Evolutionary conservation across 2,329 filamentous ascomycete genomes (phyloP), one percentile per base, ranked within the genome.

Genomic region (Zalaria obscura): DNA sequence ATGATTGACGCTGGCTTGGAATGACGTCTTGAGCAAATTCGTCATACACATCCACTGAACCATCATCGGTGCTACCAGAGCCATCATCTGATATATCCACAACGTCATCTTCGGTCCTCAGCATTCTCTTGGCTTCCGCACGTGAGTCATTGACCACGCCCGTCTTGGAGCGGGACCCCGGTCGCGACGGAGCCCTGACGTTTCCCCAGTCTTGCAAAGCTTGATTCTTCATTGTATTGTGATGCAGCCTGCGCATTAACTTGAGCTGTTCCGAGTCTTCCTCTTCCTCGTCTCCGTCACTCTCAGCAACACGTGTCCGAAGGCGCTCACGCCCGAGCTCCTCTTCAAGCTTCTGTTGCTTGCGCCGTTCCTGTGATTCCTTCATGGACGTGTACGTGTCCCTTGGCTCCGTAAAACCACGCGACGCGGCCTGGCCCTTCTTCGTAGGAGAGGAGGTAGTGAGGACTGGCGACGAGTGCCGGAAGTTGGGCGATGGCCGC

Each of bases 401-500:
- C 43, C 63, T 52, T 5, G 65, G 65, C 41, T 66, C 63, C 44
- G 59, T 59, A n/a, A 56, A 55, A 26, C 58, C 55, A 38, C 55
- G 47, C 36, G 48, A 44, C 63, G 64, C 35, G 6, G 32, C 11
- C 9, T 27, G 18, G 7, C 9, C 8, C 25, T 41, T 41, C 5
- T 26, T 39, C 3, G 63, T 66, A 5, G 65, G 65, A 32, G 58
- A 49, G 3, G 50, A 43, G 28, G 50, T 48, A 3, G 53, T 46
- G 5, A 63, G 60, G 35, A 64, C 65, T 5, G 63, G 44, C 51
- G 57, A 49, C 29, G 48, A 39, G 2, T 46, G 38, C 29, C 53
- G 47, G 40, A 65, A 56, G 40, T 66, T 64, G 4, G 66, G 66
- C 11, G 65, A 68, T 3, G 66, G 67, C 18, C 66, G 61, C 31